A percentile compares a stretch with the other conserved stretches of the same genome.
Conservation (phyloP, 805 yeast species). For the Candida vartiovaarae region DNA sequence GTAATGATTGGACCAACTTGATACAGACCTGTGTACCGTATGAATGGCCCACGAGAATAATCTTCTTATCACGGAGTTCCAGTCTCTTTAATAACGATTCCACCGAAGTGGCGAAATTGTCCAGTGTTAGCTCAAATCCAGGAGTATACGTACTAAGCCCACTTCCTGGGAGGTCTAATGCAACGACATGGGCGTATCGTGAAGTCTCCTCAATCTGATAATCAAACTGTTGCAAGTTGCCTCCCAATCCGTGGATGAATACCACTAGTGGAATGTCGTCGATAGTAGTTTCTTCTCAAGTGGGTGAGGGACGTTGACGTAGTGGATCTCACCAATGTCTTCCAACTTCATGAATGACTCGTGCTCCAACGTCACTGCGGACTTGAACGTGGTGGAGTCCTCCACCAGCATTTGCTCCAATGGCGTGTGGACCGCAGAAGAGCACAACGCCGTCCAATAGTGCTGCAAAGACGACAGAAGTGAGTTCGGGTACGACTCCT, state of each 20-base stretch:
- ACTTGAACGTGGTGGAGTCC: constrained; percentile 14
- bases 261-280: constrained; percentile 46
- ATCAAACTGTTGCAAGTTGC: constrained; percentile 81
- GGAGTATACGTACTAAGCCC: constrained; percentile 35
- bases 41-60: constrained; percentile 61
- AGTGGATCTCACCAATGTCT: constrained; percentile 9
- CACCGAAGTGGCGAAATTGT: constrained; percentile 14
- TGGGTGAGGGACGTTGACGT: constrained; percentile 12
- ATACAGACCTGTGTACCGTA: constrained; percentile 59
- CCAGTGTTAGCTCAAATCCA: constrained; percentile 9
- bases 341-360: constrained; percentile 7
- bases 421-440: constrained; percentile 6
- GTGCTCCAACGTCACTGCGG: constrained; percentile 9
- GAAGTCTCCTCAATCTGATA: constrained; percentile 52
- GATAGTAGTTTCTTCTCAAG: neutral
- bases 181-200: constrained; percentile 49
- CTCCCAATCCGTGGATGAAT: constrained; percentile 86
- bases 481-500: constrained; percentile 4
- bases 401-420: constrained; percentile 12
- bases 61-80: constrained; percentile 3
- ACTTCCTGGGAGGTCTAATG: constrained; percentile 85
- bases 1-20: constrained; percentile 26
- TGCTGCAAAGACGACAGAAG: neutral
- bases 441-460: neutral
- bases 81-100: constrained; percentile 4